phyloP scores from a whole-genome alignment of 768 basidiomycete genomes.

The Mycena albidolilacea region DNA sequence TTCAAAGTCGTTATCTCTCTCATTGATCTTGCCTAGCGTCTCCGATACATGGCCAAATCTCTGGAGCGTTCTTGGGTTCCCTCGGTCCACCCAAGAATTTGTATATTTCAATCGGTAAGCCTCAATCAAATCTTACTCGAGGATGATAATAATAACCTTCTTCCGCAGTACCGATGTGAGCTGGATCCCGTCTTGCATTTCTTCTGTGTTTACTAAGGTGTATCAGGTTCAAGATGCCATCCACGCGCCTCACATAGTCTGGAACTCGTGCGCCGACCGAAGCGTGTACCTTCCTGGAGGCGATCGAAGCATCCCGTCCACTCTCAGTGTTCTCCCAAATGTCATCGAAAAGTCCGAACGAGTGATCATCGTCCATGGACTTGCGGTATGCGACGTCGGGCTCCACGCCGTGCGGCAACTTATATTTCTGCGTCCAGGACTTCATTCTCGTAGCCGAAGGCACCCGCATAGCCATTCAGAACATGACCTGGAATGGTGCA shows the following conservation, averaged over 20 bases:
- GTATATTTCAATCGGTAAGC: constrained; percentile 67
- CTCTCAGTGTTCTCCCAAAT: constrained; percentile 74
- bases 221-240: constrained; percentile 64
- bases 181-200: neutral
- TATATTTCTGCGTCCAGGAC: constrained; percentile 45
- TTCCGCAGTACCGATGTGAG: constrained; percentile 54
- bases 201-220: neutral
- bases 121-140: neutral
- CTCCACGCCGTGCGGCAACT: constrained; percentile 51
- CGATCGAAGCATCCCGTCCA: constrained; percentile 73
- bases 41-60: constrained; percentile 68
- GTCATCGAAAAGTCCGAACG: constrained; percentile 80
- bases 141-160: constrained; percentile 20
- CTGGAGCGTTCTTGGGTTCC: constrained; percentile 79
- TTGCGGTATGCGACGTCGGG: constrained; percentile 63
- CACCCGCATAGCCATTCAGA: constrained; percentile 70
- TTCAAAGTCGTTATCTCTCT: neutral
- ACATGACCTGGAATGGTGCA: constrained; percentile 67
- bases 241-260: constrained; percentile 75
- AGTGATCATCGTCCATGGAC: constrained; percentile 76
- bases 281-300: constrained; percentile 66
- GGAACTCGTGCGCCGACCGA: constrained; percentile 67
- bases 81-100: constrained; percentile 70
- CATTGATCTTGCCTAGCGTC: constrained; percentile 49
- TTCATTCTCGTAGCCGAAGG: constrained; percentile 62